Percentiles rank a stretch among this genome's conserved stretches.
phyloP scores from a whole-genome alignment of 768 basidiomycete genomes.

The Panaeolus papilionaceus region DNA sequence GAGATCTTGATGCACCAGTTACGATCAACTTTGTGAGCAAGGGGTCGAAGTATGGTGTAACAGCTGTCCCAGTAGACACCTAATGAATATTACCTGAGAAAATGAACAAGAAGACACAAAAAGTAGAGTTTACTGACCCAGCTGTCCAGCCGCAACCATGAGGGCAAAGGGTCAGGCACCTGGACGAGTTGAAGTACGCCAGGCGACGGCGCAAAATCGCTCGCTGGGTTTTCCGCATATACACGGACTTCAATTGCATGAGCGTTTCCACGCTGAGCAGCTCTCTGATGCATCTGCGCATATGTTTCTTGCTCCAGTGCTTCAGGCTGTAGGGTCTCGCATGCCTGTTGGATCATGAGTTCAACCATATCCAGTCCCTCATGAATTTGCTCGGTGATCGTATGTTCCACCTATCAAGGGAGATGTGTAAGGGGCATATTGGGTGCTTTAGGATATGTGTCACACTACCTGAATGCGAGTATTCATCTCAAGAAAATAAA shows the following conservation, averaged over 20 bases:
- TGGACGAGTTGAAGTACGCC: conserved; percentile 66
- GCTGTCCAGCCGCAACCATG: conserved; percentile 66
- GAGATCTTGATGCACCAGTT: conserved; percentile 48
- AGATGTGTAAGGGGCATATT: not conserved
- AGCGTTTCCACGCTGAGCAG: conserved; percentile 22
- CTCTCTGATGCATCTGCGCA: conserved; percentile 26
- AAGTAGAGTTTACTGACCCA: conserved; percentile 48
- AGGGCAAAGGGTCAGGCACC: conserved; percentile 35
- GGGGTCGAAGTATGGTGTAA: conserved; percentile 64
- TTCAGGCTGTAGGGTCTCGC: conserved; percentile 20
- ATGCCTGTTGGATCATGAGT: conserved; percentile 62
- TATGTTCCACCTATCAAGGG: conserved; percentile 62
- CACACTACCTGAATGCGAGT: conserved; percentile 59
- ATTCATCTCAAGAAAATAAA: conserved; percentile 79
- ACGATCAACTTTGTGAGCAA: conserved; percentile 68
- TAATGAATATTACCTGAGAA: conserved; percentile 22
- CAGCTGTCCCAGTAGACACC: conserved; percentile 55
- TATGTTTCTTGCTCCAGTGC: conserved; percentile 46
- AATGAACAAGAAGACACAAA: not conserved
- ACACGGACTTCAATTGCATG: conserved; percentile 63
- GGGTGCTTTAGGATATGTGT: not conserved
- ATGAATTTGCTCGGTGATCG: conserved; percentile 63
- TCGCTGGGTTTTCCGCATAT: conserved; percentile 68
- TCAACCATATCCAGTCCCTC: conserved; percentile 65
- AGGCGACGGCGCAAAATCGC: conserved; percentile 61